Evolutionary conservation across 2,329 filamentous ascomycete genomes (phyloP), one percentile per base, ranked within the genome.

Genomic region (Paracamarosporium sp.): DNA sequence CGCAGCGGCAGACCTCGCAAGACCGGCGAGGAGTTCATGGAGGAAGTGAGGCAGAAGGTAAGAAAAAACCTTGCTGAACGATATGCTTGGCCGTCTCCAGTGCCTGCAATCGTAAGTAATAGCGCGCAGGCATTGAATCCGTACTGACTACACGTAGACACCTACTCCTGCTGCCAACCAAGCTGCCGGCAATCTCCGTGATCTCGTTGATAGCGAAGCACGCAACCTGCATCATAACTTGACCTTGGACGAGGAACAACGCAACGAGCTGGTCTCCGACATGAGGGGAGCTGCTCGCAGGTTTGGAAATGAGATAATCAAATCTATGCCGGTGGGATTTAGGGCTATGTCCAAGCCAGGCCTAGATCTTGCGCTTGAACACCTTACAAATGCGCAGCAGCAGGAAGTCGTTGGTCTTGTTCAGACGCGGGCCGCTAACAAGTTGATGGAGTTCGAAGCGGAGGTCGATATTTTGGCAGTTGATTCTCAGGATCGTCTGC

Each of bases 361-460:
- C 24, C 50, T 69, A n/a, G 56, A 64, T 15, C 38, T 69, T 46
- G 50, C 57, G 13, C 60, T 69, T 9, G 65, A 62, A 5, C 28
- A 47, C 9, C 48, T 69, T 17, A 47, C 55, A n/a, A 22, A 27
- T 4, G 20, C 11, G 28, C 60, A 63, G 20, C 55, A 50, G 50
- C 17, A 22, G 9, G 55, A 60, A 35, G 45, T 68, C 13, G 30
- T 35, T 5, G 33, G 43, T 20, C 9, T 60, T 38, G 33, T 65
- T 30, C 54, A 52, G 27, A 25, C 25, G 5, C 38, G 17, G n/a
- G 47, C 54, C 8, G 31, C 30, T 1, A 35, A 24, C n/a, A 46
- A 51, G 43, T 24, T 56, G 31, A 38, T 47, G 27, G 54, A 45
- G 28, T 47, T 46, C 5, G 47, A 38, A 8, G 47, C 38, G 5